Conservation (phyloP, 352 stramenopile genomes). For the Phytophthora multivora region DNA sequence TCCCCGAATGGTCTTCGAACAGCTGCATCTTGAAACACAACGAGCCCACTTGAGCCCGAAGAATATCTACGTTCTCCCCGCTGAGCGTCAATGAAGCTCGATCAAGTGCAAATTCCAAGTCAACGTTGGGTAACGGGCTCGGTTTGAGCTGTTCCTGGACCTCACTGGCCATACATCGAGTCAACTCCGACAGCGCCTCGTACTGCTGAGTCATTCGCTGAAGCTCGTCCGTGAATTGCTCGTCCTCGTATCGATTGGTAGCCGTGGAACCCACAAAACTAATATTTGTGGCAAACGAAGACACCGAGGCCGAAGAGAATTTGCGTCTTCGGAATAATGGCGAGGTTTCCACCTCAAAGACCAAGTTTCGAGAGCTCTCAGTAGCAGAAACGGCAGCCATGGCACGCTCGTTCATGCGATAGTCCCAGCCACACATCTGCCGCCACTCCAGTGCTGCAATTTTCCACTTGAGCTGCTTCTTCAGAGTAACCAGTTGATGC, state of each 20-base stretch:
- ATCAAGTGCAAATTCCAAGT: slow-evolving; percentile 65
- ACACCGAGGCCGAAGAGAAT: slow-evolving; percentile 36
- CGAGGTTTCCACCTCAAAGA: slow-evolving; percentile 54
- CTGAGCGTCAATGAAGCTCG: slow-evolving; percentile 67
- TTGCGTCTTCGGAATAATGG: slow-evolving; percentile 44
- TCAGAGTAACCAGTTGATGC: slow-evolving; percentile 47
- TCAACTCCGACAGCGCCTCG: slow-evolving; percentile 47
- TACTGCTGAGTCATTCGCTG: slow-evolving; percentile 50
- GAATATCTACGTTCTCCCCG: slow-evolving; percentile 62
- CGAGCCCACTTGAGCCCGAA: slow-evolving; percentile 46
- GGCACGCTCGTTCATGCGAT: slow-evolving; percentile 50
- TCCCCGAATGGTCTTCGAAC: slow-evolving; percentile 73
- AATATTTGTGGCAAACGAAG: slow-evolving; percentile 43
- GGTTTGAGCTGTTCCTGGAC: slow-evolving; percentile 43
- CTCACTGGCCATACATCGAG: slow-evolving; percentile 40
- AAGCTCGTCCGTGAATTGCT: slow-evolving; percentile 54
- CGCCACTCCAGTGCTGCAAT: slow-evolving; percentile 62
- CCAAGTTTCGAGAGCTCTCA: slow-evolving; percentile 37
- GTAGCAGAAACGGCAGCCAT: slow-evolving; percentile 45
- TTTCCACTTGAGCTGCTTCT: slow-evolving; percentile 68
- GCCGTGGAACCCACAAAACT: slow-evolving; percentile 37
- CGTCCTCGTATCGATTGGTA: slow-evolving; percentile 44
- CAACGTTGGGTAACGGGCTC: slow-evolving; percentile 58
- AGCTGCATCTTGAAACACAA: slow-evolving; percentile 71
- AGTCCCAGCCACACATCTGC: slow-evolving; percentile 61